phyloP scores from a whole-genome alignment of 345 rosid genomes.

The Euphorbia peplus region DNA sequence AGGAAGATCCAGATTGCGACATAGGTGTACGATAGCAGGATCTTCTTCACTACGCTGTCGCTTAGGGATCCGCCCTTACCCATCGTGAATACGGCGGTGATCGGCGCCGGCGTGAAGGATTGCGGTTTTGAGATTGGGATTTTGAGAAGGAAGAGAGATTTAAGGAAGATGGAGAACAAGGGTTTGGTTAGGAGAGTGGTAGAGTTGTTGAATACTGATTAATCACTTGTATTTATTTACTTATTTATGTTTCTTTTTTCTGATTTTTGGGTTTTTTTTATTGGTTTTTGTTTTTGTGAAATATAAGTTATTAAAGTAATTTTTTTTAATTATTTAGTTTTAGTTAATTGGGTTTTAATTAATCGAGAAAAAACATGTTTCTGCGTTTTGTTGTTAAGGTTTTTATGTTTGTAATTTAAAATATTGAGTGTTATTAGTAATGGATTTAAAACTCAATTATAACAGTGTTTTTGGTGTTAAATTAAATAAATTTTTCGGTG shows the following conservation, averaged over 20 bases:
- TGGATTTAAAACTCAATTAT: no score
- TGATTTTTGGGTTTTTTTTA: not conserved
- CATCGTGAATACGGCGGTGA: no score
- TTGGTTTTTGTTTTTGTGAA: not conserved
- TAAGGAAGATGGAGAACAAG: no score
- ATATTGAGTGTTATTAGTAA: no score
- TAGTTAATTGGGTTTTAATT: not conserved
- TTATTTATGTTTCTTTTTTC: not conserved
- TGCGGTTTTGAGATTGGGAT: not conserved
- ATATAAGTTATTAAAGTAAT: not conserved
- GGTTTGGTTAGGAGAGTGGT: slow-evolving; percentile 6
- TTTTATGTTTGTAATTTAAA: not conserved
- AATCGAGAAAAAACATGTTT: not conserved
- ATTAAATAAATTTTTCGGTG: no score
- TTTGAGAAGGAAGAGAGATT: not conserved
- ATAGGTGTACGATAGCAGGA: slow-evolving; percentile 88
- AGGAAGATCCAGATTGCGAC: slow-evolving; percentile 98
- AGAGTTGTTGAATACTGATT: slow-evolving; percentile 2
- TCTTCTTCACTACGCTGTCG: slow-evolving; percentile 81
- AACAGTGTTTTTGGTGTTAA: no score
- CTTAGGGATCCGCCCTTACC: slow-evolving; percentile 87
- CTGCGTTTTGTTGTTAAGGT: no score
- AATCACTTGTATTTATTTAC: not conserved
- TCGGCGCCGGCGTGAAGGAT: no score
- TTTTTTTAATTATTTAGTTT: not conserved